Percentiles rank a stretch among this genome's conserved stretches.
Evolutionary conservation across 2,329 filamentous ascomycete genomes (phyloP).

Genomic region (Macrophomina phaseolina): DNA sequence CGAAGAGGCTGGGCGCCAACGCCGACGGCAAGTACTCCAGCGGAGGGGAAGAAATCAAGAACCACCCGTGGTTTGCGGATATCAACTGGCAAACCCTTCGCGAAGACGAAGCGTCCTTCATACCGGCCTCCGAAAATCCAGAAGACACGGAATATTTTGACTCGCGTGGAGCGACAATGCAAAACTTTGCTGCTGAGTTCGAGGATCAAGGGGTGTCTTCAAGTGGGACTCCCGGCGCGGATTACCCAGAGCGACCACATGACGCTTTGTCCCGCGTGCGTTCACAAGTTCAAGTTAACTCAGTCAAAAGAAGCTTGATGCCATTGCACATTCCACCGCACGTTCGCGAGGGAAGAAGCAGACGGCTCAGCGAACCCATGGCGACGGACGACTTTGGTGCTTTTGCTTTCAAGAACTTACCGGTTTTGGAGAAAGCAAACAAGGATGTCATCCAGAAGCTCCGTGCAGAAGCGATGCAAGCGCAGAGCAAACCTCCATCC

Average conservation of each 20-base stretch:
- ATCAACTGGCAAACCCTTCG: constrained; percentile 89
- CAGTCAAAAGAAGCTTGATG: constrained; percentile 90
- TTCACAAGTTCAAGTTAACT: constrained; percentile 78
- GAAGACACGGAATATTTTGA: constrained; percentile 99
- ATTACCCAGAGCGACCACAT: constrained; percentile 89
- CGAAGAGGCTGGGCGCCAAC: constrained; percentile 83
- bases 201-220: constrained; percentile 85
- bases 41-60: constrained; percentile 89
- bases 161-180: constrained; percentile 84
- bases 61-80: constrained; percentile 84
- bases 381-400: constrained; percentile 91
- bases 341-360: constrained; percentile 86
- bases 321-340: constrained; percentile 96
- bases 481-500: constrained; percentile 58
- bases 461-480: constrained; percentile 84
- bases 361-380: constrained; percentile 88
- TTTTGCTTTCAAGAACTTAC: constrained; percentile 96
- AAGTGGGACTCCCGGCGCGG: constrained; percentile 69
- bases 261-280: constrained; percentile 91
- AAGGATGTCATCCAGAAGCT: constrained; percentile 98
- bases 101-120: constrained; percentile 95
- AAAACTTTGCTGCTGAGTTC: constrained; percentile 91
- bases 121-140: constrained; percentile 88
- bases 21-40: constrained; percentile 79
- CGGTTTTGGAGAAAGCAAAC: constrained; percentile 95